Base-by-base conservation (phyloP, 805 yeast genomes). In the Millerozyma acaciae region DNA sequence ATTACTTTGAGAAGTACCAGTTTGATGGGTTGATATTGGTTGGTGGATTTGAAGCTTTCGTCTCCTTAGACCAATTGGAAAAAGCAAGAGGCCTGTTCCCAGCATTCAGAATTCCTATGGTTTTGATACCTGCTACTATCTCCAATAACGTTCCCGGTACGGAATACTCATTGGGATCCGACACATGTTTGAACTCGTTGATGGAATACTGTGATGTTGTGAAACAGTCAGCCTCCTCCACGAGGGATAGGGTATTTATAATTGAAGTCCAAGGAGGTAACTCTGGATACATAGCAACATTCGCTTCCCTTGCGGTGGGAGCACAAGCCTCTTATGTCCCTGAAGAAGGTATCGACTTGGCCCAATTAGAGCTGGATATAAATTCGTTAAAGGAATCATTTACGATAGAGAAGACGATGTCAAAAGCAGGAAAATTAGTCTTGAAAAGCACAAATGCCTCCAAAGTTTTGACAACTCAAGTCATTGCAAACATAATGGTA, bases 71-170 rank as follows among this genome's bases (percentile, higher is more conserved):
- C 50, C 84, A 88, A 66, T 73, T 93, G 45, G 83, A 84, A 47
- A 71, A 73, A 46, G 87, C 93, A 20, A 77, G 96, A 59, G 45
- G 56, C 10, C 65, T 76, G 38, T 93, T 87, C 64, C 97, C 98
- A 27, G 79, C 90, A 18, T 85, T 93, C 67, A 78, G 90, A 60
- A 88, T 93, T 45, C 98, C 98, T 42, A 81, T 90, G 85, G 84
- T 85, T 26, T 77, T 86, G 48, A 73, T 93, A 45, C 98, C 98
- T 8, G 90, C 97, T 2, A 93, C 98, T 2, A 86, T 93, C 44
- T 88, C 97, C 12, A 93, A 93, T 66, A 93, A 93, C 50, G 97
- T 93, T 31, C 98, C 99, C n/a, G 99, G 98, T 39, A 83, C 97
- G 2, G 97, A 93, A 62, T 88, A 88, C 61, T 88, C 97, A 0